These are phyloP conservation scores for Acanthamoeba healyi DNA, from an alignment of 208 protist genomes.

Conservation along the genomic window DNA sequence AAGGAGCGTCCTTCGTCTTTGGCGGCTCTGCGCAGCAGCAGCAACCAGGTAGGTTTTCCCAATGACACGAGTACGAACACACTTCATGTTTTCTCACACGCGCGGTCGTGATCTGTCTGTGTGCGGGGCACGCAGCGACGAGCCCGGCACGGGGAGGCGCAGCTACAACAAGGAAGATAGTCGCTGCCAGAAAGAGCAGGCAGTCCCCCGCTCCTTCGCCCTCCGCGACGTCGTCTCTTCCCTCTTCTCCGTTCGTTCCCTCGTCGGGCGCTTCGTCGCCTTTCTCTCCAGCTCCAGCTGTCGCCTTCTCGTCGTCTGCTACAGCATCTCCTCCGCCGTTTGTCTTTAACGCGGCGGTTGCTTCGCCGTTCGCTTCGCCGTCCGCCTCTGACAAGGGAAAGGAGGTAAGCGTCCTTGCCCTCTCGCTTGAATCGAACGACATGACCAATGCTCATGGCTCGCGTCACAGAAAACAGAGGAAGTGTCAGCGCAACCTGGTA, in stretches of 20 bases:
- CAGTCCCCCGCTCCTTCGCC: background rate
- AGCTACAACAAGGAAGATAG: background rate
- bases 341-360: background rate
- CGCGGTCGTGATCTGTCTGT: background rate
- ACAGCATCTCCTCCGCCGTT: constrained; percentile 15
- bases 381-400: background rate
- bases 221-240: background rate
- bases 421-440: background rate
- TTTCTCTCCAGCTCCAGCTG: background rate
- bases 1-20: background rate
- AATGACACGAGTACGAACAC: background rate
- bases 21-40: background rate
- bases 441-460: background rate
- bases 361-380: background rate
- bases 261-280: background rate
- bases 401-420: background rate
- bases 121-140: background rate
- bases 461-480: too few relatives aligned
- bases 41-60: background rate
- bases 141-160: background rate
- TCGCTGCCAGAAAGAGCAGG: background rate
- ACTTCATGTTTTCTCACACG: background rate
- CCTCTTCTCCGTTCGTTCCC: background rate
- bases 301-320: background rate
- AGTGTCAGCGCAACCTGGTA: too few relatives aligned